These are phyloP conservation scores for Mortierella sp. DNA, from an alignment of 371 early-diverging fungal species.

Conservation along the genomic window DNA sequence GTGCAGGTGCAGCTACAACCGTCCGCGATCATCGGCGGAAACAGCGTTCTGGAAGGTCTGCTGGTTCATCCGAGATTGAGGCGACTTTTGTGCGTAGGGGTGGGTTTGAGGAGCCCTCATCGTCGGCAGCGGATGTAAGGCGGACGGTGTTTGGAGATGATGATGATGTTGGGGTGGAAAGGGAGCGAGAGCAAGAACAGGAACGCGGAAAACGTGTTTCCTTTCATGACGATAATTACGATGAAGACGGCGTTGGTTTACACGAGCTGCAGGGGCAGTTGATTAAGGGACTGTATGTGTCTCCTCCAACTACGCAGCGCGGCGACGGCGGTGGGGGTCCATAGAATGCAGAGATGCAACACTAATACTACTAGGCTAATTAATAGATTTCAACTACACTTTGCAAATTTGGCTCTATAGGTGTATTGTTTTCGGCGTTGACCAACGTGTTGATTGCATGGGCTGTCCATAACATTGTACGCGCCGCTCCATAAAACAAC, in stretches of 20 bases:
- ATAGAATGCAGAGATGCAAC: neutral
- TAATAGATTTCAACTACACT: neutral
- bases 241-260: neutral
- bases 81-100: neutral
- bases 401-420: neutral
- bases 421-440: too few relatives aligned
- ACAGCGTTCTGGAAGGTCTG: slow-evolving; percentile 14
- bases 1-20: neutral
- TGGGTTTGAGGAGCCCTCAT: neutral
- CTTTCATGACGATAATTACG: neutral
- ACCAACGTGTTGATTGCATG: neutral
- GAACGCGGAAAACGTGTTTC: too few relatives aligned
- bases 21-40: slow-evolving; percentile 14
- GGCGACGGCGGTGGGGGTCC: neutral
- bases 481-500: neutral
- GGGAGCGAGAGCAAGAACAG: neutral
- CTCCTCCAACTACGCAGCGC: neutral
- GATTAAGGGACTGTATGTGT: neutral
- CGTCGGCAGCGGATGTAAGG: too few relatives aligned
- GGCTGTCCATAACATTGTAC: neutral
- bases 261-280: neutral
- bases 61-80: neutral
- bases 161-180: neutral
- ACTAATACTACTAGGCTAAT: slow-evolving; percentile 1
- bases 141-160: neutral